Conservation (phyloP, 2,329 filamentous ascomycete species). For the Bipolaris zeicola region DNA sequence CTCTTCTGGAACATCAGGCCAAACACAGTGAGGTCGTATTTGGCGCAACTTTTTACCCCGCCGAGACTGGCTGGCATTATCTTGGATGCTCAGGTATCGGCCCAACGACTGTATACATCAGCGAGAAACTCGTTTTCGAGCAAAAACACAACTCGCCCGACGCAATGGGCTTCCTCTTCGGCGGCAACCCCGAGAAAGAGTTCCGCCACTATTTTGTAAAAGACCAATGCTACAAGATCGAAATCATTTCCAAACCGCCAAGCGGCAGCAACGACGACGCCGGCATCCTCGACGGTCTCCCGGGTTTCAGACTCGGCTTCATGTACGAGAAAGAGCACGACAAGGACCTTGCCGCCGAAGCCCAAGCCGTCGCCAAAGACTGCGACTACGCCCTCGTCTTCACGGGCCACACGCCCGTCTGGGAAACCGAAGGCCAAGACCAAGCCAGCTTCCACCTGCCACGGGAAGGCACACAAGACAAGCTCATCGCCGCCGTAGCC, state of each 20-base stretch:
- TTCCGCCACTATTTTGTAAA: slow-evolving; percentile 63
- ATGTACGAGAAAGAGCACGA: slow-evolving; percentile 41
- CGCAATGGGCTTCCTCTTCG: slow-evolving; percentile 69
- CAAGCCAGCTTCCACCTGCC: slow-evolving; percentile 62
- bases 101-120: slow-evolving; percentile 37
- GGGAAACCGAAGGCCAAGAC: slow-evolving; percentile 65
- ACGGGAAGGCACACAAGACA: slow-evolving; percentile 61
- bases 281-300: slow-evolving; percentile 37
- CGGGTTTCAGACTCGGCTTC: slow-evolving; percentile 44
- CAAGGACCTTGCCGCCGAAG: slow-evolving; percentile 33
- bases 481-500: slow-evolving; percentile 68
- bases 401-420: slow-evolving; percentile 43
- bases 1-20: slow-evolving; percentile 30
- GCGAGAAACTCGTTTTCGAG: slow-evolving; percentile 35
- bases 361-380: slow-evolving; percentile 33
- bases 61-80: slow-evolving; percentile 38
- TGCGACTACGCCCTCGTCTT: slow-evolving; percentile 42
- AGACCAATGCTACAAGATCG: slow-evolving; percentile 64
- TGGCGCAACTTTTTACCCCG: slow-evolving; percentile 31
- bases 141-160: slow-evolving; percentile 59
- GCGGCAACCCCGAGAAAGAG: slow-evolving; percentile 67
- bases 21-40: slow-evolving; percentile 34
- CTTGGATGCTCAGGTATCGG: slow-evolving; percentile 44
- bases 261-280: slow-evolving; percentile 47
- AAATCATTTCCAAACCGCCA: slow-evolving; percentile 64